These are phyloP conservation scores for Trypanosomatidae sp. DNA, from an alignment of 208 protist genomes.

Conservation along the genomic window DNA sequence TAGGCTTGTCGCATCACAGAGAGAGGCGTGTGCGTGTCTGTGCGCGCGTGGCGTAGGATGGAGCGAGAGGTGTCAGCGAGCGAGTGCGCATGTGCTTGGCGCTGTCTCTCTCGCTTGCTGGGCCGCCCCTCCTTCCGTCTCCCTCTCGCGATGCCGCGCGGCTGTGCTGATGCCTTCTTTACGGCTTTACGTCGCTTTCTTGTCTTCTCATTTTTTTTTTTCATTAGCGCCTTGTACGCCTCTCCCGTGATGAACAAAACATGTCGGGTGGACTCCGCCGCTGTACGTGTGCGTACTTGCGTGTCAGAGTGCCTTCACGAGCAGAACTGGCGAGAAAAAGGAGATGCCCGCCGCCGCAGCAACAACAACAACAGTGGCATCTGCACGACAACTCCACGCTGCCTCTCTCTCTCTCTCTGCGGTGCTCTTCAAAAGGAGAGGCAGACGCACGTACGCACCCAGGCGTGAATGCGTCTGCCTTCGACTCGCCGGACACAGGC, in stretches of 20 bases:
- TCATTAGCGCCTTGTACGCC: neutral
- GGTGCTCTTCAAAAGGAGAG: neutral
- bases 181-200: neutral
- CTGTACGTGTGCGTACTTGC: neutral
- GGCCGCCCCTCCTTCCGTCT: neutral
- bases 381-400: neutral
- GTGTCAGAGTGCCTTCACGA: neutral
- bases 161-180: neutral
- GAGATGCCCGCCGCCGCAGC: neutral
- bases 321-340: neutral
- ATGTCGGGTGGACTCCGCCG: neutral
- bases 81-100: too few species aligned
- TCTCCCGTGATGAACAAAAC: neutral
- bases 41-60: neutral
- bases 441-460: neutral
- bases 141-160: neutral
- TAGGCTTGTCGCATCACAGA: conserved; percentile 33
- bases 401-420: neutral
- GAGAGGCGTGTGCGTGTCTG: neutral
- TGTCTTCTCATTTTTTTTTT: neutral
- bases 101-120: neutral
- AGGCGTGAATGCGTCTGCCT: neutral
- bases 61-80: neutral
- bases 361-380: neutral
- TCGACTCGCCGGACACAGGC: neutral